Conservation (phyloP, 495 filamentous ascomycete species). For the Trichoderma parareesei region DNA sequence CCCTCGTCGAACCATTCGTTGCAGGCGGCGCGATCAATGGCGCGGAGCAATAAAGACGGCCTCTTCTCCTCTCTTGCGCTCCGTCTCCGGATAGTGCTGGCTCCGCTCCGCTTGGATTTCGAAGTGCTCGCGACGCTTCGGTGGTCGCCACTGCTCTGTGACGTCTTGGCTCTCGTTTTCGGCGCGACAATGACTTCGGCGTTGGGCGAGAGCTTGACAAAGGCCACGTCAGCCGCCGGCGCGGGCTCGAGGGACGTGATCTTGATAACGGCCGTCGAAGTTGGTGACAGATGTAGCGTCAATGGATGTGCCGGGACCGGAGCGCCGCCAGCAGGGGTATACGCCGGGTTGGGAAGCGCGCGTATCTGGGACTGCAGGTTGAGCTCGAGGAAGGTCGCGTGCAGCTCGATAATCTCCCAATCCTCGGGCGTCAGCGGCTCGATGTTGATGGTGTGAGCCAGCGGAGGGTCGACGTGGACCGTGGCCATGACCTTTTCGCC, state of each 20-base stretch:
- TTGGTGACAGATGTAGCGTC: conserved; percentile 87
- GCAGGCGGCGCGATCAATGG: conserved; percentile 58
- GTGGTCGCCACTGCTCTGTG: conserved; percentile 45
- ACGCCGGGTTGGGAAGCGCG: conserved; percentile 77
- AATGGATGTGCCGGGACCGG: conserved; percentile 60
- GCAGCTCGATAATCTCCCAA: conserved; percentile 98
- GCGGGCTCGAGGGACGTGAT: conserved; percentile 70
- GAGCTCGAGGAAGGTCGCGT: conserved; percentile 88
- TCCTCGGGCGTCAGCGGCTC: conserved; percentile 91
- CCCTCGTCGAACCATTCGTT: conserved; percentile 65
- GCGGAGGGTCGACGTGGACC: conserved; percentile 81
- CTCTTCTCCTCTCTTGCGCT: conserved; percentile 51
- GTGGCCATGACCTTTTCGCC: conserved; percentile 67
- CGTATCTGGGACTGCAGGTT: conserved; percentile 91
- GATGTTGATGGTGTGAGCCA: conserved; percentile 88
- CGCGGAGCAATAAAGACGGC: conserved; percentile 66
- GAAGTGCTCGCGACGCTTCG: conserved; percentile 62
- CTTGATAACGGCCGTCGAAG: conserved; percentile 87
- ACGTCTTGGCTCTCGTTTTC: conserved; percentile 51
- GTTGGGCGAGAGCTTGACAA: conserved; percentile 87
- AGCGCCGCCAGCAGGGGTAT: conserved; percentile 37
- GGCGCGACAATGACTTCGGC: conserved; percentile 96
- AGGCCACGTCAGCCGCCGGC: conserved; percentile 58
- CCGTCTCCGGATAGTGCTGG: conserved; percentile 57
- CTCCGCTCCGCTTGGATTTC: conserved; percentile 60